These are phyloP conservation scores for Sporobolomyces pararoseus DNA, from an alignment of 768 basidiomycete genomes.

Conservation along the genomic window DNA sequence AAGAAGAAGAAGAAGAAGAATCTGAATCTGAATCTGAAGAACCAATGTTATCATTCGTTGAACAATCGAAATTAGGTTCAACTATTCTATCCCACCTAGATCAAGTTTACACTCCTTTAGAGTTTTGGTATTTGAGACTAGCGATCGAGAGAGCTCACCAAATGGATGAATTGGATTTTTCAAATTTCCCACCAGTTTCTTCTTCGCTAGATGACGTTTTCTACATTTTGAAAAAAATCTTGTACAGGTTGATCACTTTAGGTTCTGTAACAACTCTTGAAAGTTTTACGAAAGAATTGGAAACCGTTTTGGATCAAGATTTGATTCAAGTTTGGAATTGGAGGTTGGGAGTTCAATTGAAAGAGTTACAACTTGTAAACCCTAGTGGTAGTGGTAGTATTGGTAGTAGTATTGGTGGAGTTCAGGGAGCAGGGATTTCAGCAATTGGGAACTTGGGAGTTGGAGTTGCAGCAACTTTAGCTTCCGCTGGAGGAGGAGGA, in stretches of 20 bases:
- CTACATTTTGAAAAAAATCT: slow-evolving; percentile 83
- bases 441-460: slow-evolving; percentile 49
- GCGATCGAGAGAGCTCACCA: slow-evolving; percentile 90
- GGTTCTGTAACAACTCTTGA: slow-evolving; percentile 59
- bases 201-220: slow-evolving; percentile 76
- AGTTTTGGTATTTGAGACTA: slow-evolving; percentile 82
- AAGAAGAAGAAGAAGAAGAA: slow-evolving; percentile 3
- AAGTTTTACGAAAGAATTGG: slow-evolving; percentile 57
- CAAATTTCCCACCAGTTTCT: slow-evolving; percentile 57
- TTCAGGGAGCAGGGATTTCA: neutral
- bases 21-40: slow-evolving; percentile 36
- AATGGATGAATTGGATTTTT: slow-evolving; percentile 68
- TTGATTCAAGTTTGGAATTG: slow-evolving; percentile 74
- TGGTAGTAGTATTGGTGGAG: slow-evolving; percentile 13
- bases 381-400: neutral
- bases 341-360: slow-evolving; percentile 78
- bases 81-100: no score
- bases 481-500: slow-evolving; percentile 47
- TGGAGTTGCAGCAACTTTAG: slow-evolving; percentile 10
- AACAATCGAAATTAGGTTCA: slow-evolving; percentile 59
- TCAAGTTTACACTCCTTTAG: slow-evolving; percentile 83
- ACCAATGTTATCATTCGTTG: slow-evolving; percentile 18
- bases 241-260: slow-evolving; percentile 71
- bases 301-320: slow-evolving; percentile 67
- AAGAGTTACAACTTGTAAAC: slow-evolving; percentile 50